Conservation (phyloP, 495 filamentous ascomycete species). For the Aspergillus nidulans region DNA sequence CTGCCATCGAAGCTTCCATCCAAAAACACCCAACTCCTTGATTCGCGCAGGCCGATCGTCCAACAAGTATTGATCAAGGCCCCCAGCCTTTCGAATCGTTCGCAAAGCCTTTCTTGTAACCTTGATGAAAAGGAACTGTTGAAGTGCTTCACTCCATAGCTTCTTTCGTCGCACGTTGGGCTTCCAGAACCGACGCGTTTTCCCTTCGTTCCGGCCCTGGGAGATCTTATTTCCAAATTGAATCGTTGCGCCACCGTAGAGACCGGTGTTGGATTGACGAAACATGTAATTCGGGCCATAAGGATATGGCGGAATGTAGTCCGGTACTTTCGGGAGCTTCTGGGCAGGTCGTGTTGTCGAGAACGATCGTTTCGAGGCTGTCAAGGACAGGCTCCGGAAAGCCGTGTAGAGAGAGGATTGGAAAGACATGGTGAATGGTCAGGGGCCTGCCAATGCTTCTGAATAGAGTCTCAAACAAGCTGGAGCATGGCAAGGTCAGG, state of each 20-base stretch:
- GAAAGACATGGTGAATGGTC: slow-evolving; percentile 28
- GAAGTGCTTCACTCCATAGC: slow-evolving; percentile 65
- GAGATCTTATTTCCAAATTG: slow-evolving; percentile 92
- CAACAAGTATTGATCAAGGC: slow-evolving; percentile 86
- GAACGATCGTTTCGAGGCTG: slow-evolving; percentile 38
- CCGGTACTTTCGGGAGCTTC: slow-evolving; percentile 33
- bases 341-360: slow-evolving; percentile 36
- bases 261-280: slow-evolving; percentile 83
- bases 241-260: slow-evolving; percentile 74
- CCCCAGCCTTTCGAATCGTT: slow-evolving; percentile 82
- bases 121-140: slow-evolving; percentile 62
- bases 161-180: slow-evolving; percentile 81
- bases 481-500: slow-evolving; percentile 18
- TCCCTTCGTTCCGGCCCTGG: slow-evolving; percentile 63
- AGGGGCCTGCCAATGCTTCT: slow-evolving; percentile 30
- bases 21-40: slow-evolving; percentile 78
- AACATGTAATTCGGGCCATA: slow-evolving; percentile 73
- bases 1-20: slow-evolving; percentile 82
- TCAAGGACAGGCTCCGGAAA: slow-evolving; percentile 41
- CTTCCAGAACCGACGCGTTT: slow-evolving; percentile 80
- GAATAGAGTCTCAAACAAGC: slow-evolving; percentile 6
- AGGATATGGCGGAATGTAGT: slow-evolving; percentile 69
- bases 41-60: slow-evolving; percentile 67
- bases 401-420: slow-evolving; percentile 37
- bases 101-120: slow-evolving; percentile 73